Percentiles rank a stretch among this genome's conserved stretches.
phyloP scores from a whole-genome alignment of 2,329 filamentous ascomycete species.

The Epichloe gansuensis region DNA sequence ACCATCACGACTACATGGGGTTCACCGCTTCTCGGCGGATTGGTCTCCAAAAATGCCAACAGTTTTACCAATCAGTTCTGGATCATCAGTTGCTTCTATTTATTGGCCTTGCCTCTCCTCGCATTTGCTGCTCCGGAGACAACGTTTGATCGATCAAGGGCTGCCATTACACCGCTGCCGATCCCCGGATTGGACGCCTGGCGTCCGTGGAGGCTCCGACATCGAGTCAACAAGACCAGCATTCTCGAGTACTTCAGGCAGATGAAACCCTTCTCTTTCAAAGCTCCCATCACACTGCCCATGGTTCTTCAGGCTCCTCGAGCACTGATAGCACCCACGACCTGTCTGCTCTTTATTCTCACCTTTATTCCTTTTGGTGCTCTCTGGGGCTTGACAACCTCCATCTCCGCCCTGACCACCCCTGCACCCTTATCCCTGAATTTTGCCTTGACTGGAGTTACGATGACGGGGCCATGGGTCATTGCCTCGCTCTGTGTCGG shows the following conservation, averaged over 20 bases:
- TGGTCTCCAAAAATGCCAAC: conserved; percentile 27
- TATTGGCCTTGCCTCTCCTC: conserved; percentile 33
- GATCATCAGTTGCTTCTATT: conserved; percentile 37
- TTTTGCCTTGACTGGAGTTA: conserved; percentile 27
- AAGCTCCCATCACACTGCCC: conserved; percentile 15
- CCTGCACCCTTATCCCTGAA: conserved; percentile 30
- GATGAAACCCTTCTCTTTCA: conserved; percentile 28
- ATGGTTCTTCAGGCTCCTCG: conserved; percentile 33
- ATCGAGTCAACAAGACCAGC: conserved; percentile 21
- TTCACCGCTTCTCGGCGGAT: conserved; percentile 39
- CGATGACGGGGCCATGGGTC: conserved; percentile 33
- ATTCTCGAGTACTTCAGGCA: conserved; percentile 25
- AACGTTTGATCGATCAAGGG: conserved; percentile 31
- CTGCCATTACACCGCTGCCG: conserved; percentile 9
- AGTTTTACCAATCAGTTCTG: conserved; percentile 38
- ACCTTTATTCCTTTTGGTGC: conserved; percentile 32
- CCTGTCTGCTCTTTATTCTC: conserved; percentile 31
- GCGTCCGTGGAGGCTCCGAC: conserved; percentile 14
- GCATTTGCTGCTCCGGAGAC: conserved; percentile 40
- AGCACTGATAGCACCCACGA: conserved; percentile 37
- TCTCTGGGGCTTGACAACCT: conserved; percentile 34
- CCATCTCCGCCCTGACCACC: conserved; percentile 35
- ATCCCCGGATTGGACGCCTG: conserved; percentile 10
- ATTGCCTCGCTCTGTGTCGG: conserved; percentile 23
- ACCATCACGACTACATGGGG: conserved; percentile 39